Evolutionary conservation across 2,329 filamentous ascomycete species (phyloP), one percentile per base, ranked within the genome.

Genomic region (Ceratocystis cacaofunesta): DNA sequence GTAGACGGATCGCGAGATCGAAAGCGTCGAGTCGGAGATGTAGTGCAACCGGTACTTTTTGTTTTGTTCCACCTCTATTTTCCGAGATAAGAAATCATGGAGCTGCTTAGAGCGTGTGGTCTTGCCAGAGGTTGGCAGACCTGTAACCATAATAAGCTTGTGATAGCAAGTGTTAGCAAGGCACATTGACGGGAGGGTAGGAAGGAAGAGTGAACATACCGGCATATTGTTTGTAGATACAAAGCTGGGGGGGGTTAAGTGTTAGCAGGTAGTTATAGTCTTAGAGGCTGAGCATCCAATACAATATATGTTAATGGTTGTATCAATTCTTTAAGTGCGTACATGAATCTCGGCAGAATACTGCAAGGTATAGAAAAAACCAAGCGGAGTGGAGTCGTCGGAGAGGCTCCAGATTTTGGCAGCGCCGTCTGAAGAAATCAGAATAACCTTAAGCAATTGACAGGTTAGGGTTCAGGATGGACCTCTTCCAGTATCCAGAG

Each of bases 1-100:
- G 78, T 92, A 92, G 52, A 89, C 88, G 66, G 80, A 72, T 67
- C 88, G 86, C 2, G 84, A 78, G 65, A 92, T 85, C 57, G 84
- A 84, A 55, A 91, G 82, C 3, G 80, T 80, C 69, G 88, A 82
- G 76, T 92, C 87, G 65, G 86, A 88, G 71, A 92, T 83, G 69
- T 89, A 82, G 72, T 90, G 86, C 2, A 91, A 79, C 67, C 85
- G 85, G 70, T 89, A 84, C 66, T 78, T 78, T 15, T 75, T 73
- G 25, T 75, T 69, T 68, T 61, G 71, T 65, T 65, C 71, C 66
- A 70, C 71, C 12, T 60, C 48, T 73, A 86, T 84, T 71, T 81
- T 84, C 69, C 80, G 75, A 61, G 79, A 73, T 72, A 92, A 83
- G 75, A 85, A 85, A 43, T 79, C 74, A 71, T 85, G 76, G 10